A percentile compares a stretch with the other conserved stretches of the same genome.
These are phyloP conservation scores for Aspergillus persii DNA, from an alignment of 2,329 filamentous ascomycete genomes.

Conservation along the genomic window DNA sequence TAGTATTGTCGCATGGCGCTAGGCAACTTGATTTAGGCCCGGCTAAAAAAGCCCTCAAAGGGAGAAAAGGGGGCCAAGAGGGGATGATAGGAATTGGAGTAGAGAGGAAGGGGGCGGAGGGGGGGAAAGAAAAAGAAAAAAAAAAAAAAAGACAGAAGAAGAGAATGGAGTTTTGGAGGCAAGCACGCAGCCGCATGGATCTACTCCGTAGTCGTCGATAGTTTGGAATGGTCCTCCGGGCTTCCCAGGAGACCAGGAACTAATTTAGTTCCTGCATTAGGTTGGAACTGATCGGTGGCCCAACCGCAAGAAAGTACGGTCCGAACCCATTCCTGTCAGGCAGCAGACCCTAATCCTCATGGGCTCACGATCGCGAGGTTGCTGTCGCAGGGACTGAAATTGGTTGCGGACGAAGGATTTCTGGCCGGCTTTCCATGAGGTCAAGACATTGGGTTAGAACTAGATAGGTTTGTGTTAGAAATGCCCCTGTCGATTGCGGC, in stretches of 20 bases:
- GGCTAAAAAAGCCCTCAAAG: not conserved
- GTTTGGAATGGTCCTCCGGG: not conserved
- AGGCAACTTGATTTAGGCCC: not conserved
- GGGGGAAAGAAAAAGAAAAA: not conserved
- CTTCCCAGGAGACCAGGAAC: not conserved
- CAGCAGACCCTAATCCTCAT: not conserved
- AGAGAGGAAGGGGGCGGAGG: not conserved
- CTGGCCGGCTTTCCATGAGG: slow-evolving; percentile 45
- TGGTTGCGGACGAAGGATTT: slow-evolving; percentile 22
- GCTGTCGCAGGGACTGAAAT: slow-evolving; percentile 19
- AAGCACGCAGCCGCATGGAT: not conserved
- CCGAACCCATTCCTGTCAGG: not conserved
- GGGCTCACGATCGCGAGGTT: slow-evolving; percentile 25
- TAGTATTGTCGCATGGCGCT: not conserved
- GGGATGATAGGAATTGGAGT: too few species aligned
- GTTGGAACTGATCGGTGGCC: not conserved
- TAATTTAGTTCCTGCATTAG: slow-evolving; percentile 10
- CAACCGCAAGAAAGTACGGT: not conserved
- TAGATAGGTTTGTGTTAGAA: slow-evolving; percentile 22
- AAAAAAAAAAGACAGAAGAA: not conserved
- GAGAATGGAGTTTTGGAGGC: not conserved
- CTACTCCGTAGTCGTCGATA: not conserved
- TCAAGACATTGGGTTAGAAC: slow-evolving; percentile 56
- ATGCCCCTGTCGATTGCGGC: not conserved
- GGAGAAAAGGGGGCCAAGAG: not conserved